A percentile compares a stretch with the other conserved stretches of the same genome.
Conservation (phyloP, 2,329 filamentous ascomycete genomes). For the Neopestalotiopsis sp. region DNA sequence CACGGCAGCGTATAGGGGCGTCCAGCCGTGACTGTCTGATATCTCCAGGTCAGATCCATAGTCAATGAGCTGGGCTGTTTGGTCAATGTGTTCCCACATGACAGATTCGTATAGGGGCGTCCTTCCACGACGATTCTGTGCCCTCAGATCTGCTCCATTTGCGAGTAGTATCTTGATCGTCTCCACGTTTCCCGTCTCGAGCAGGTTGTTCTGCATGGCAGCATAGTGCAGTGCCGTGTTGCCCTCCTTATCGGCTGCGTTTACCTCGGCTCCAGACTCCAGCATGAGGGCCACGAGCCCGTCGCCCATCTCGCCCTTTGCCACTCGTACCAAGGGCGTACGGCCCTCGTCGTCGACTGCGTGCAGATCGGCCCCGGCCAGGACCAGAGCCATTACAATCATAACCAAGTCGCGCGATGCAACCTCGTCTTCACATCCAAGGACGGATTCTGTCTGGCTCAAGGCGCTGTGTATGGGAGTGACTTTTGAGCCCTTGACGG, state of each 20-base stretch:
- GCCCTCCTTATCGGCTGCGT: slow-evolving; percentile 24
- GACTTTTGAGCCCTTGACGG: slow-evolving; percentile 21
- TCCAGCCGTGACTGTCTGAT: slow-evolving; percentile 26
- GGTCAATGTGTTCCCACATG: slow-evolving; percentile 23
- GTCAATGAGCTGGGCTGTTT: slow-evolving; percentile 25
- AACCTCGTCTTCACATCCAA: slow-evolving; percentile 23
- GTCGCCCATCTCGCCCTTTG: slow-evolving; percentile 28
- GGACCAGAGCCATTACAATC: slow-evolving; percentile 25
- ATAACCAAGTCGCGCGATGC: slow-evolving; percentile 21
- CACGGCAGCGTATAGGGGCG: slow-evolving; percentile 26
- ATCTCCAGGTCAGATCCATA: slow-evolving; percentile 28
- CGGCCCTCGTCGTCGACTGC: slow-evolving; percentile 22
- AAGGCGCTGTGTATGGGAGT: slow-evolving; percentile 27
- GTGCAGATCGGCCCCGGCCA: slow-evolving; percentile 25
- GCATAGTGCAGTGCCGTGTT: slow-evolving; percentile 30
- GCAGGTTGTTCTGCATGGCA: slow-evolving; percentile 22
- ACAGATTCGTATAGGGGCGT: slow-evolving; percentile 28
- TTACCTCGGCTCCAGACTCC: slow-evolving; percentile 25
- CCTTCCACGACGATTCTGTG: slow-evolving; percentile 25
- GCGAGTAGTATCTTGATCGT: slow-evolving; percentile 24
- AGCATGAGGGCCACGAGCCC: slow-evolving; percentile 27
- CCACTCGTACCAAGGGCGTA: slow-evolving; percentile 27
- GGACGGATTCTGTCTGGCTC: slow-evolving; percentile 21
- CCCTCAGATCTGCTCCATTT: slow-evolving; percentile 26
- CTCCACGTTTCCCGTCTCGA: slow-evolving; percentile 26